phyloP scores from a whole-genome alignment of 495 filamentous ascomycete species.

The Lepidopterella palustris region DNA sequence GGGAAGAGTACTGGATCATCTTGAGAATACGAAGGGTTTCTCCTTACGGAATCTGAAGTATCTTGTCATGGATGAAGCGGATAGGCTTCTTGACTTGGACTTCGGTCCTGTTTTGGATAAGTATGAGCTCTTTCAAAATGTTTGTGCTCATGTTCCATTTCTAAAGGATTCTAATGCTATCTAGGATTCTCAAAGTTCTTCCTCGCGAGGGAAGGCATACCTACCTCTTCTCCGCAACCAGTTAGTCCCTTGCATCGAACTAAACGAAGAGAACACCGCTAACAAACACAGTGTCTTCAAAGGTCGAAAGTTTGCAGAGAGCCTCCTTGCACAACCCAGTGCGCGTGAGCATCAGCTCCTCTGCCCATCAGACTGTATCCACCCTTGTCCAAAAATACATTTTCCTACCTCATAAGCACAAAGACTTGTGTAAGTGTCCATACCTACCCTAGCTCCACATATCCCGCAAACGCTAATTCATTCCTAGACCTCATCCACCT shows the following conservation, averaged over 20 bases:
- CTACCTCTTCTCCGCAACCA: slow-evolving; percentile 90
- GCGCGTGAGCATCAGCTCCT: slow-evolving; percentile 64
- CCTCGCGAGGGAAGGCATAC: slow-evolving; percentile 67
- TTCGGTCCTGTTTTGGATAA: slow-evolving; percentile 82
- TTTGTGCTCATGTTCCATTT: too few relatives aligned
- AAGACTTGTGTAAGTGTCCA: slow-evolving; percentile 8
- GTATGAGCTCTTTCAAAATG: too few relatives aligned
- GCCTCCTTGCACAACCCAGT: slow-evolving; percentile 77
- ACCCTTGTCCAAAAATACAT: slow-evolving; percentile 76
- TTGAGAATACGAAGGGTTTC: slow-evolving; percentile 97
- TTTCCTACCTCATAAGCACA: slow-evolving; percentile 69
- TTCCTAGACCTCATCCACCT: slow-evolving; percentile 68
- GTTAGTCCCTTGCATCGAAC: neutral
- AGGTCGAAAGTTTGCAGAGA: slow-evolving; percentile 85
- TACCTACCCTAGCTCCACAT: neutral
- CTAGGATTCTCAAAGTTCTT: slow-evolving; percentile 87
- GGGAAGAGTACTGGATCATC: slow-evolving; percentile 81
- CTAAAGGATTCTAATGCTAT: slow-evolving; percentile 74
- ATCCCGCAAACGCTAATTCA: neutral
- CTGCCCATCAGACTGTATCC: slow-evolving; percentile 81
- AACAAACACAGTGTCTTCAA: slow-evolving; percentile 53
- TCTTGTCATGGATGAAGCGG: slow-evolving; percentile 88
- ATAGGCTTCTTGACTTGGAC: slow-evolving; percentile 86
- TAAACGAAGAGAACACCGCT: neutral
- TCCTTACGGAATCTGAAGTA: slow-evolving; percentile 71